Percentiles rank a stretch among this genome's conserved stretches.
phyloP scores from a whole-genome alignment of 257 asterid species.

The Nicotiana knightiana region DNA sequence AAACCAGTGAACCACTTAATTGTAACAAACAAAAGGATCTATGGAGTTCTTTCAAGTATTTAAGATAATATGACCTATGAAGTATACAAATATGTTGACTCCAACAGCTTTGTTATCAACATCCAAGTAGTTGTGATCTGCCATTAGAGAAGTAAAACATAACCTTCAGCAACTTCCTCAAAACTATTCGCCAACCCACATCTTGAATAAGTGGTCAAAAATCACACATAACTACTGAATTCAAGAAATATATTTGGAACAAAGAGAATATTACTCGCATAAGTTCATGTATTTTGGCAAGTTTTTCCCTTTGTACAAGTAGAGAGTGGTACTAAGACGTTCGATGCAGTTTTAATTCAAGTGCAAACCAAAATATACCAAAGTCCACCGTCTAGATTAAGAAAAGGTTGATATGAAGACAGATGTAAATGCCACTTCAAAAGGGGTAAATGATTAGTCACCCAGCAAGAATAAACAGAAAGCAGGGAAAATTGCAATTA shows the following conservation, averaged over 20 bases:
- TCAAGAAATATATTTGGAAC: background rate
- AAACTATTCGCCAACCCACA: background rate
- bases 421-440: background rate
- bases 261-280: too few relatives aligned
- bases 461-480: conserved; percentile 24
- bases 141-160: background rate
- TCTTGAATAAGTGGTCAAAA: background rate
- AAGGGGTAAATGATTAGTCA: conserved; percentile 17
- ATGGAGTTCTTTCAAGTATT: too few relatives aligned
- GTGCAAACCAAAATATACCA: background rate
- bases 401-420: background rate
- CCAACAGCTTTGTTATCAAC: background rate
- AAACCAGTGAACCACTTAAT: too few relatives aligned
- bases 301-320: too few relatives aligned
- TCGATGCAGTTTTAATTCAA: too few relatives aligned
- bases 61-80: too few relatives aligned
- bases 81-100: background rate
- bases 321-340: too few relatives aligned
- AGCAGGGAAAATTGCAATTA: conserved; percentile 12
- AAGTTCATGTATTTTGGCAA: too few relatives aligned
- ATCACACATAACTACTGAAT: background rate
- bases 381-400: background rate
- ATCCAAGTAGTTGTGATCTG: background rate
- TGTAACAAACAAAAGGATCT: too few relatives aligned
- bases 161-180: background rate